Evolutionary conservation across 2,329 filamentous ascomycete genomes (phyloP).

Genomic region (Microsporum ferrugineum): DNA sequence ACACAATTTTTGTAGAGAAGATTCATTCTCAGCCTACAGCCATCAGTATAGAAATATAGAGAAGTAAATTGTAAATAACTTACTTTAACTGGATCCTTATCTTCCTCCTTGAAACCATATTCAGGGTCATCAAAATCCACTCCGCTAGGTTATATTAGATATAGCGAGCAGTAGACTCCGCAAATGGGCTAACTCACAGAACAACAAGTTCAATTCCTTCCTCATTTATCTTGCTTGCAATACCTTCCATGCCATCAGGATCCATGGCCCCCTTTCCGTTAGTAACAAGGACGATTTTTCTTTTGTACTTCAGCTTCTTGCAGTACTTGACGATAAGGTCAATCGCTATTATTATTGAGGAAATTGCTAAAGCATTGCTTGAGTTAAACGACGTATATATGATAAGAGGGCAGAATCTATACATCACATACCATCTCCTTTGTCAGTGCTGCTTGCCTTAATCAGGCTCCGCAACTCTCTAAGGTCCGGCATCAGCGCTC

Average conservation of each 20-base stretch:
- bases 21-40: conserved; percentile 57
- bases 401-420: neutral
- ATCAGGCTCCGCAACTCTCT: conserved; percentile 53
- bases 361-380: conserved; percentile 46
- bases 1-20: conserved; percentile 51
- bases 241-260: conserved; percentile 56
- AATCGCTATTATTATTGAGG: conserved; percentile 73
- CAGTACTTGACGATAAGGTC: conserved; percentile 73
- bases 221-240: conserved; percentile 62
- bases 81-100: conserved; percentile 63
- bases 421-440: conserved; percentile 54
- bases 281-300: conserved; percentile 74
- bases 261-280: conserved; percentile 67
- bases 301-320: conserved; percentile 68
- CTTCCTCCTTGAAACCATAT: conserved; percentile 83
- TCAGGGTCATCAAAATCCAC: conserved; percentile 89
- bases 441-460: conserved; percentile 53
- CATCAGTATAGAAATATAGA: conserved; percentile 1
- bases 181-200: conserved; percentile 45
- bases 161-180: neutral
- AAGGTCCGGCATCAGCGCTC: conserved; percentile 57
- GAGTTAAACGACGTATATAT: neutral
- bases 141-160: conserved; percentile 45
- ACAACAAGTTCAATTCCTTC: conserved; percentile 67
- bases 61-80: neutral